Percentiles rank a stretch among this genome's conserved stretches.
Evolutionary conservation across 352 stramenopile species (phyloP).

Genomic region (Phytophthora pisi): DNA sequence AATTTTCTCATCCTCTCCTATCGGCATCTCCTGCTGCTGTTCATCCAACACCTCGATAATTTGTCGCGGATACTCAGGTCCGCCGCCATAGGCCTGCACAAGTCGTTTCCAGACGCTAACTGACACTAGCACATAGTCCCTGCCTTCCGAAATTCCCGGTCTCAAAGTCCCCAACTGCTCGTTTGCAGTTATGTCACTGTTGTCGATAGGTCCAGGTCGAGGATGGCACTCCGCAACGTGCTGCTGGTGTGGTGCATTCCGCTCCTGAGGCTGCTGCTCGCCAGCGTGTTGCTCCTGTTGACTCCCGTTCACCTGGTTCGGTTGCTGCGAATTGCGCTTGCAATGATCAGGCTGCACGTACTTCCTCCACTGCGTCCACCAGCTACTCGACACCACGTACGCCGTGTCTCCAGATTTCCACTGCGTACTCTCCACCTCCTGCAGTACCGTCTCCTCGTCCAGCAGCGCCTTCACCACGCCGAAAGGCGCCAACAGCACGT

Average conservation of each 20-base stretch:
- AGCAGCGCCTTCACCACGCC: conserved; percentile 54
- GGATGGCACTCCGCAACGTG: conserved; percentile 12
- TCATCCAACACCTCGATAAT: conserved; percentile 31
- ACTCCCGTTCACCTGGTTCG: neutral
- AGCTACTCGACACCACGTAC: conserved; percentile 56
- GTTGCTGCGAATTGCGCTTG: neutral
- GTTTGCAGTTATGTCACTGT: conserved; percentile 45
- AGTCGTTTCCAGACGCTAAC: conserved; percentile 57
- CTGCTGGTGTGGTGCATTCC: conserved; percentile 8
- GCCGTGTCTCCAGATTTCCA: conserved; percentile 56
- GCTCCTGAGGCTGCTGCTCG: conserved; percentile 26
- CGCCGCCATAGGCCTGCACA: conserved; percentile 57
- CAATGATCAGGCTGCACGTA: conserved; percentile 33
- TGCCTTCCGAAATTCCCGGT: conserved; percentile 32
- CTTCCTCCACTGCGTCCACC: conserved; percentile 66
- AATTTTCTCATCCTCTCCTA: conserved; percentile 19
- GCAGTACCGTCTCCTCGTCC: conserved; percentile 48
- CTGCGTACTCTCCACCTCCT: conserved; percentile 33
- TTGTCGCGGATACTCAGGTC: conserved; percentile 59
- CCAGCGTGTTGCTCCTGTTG: conserved; percentile 23
- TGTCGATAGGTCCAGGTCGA: conserved; percentile 54
- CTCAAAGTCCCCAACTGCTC: conserved; percentile 49
- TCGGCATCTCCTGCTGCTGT: conserved; percentile 21
- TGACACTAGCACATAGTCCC: conserved; percentile 59
- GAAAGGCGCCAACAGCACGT: conserved; percentile 61